Evolutionary conservation across 345 rosid species (phyloP), one percentile per base, ranked within the genome.

Genomic region (Citrus trifoliata): DNA sequence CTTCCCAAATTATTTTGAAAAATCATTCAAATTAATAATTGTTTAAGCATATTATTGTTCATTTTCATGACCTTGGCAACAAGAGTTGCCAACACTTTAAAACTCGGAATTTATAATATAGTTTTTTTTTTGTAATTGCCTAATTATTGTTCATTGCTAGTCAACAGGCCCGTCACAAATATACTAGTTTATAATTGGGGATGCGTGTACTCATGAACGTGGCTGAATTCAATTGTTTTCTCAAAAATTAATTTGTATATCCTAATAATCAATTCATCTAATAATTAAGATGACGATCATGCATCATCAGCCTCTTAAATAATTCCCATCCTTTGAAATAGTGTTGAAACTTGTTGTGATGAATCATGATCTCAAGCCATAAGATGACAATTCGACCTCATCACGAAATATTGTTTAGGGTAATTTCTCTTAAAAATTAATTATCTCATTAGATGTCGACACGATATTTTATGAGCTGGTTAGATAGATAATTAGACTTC

Each of bases 201-300:
- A 0, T 46, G 7, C 40, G 22, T n/a, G 51, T 14, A 53, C n/a
- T 72, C 1, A n/a, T n/a, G 38, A 60, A 56, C 66, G 24, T 73
- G 14, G 76, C 18, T 58, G 63, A 73, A 58, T 58, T 27, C 76
- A 73, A 73, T 73, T 59, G 14, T 73, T 58, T 35, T 40, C 51
- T n/a, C 51, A 12, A 53, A 53, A 48, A 58, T 24, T 55, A 58
- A 73, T 56, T 30, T 51, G 10, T 58, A 35, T 33, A 32, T 33
- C 6, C 14, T 22, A 32, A 21, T 53, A 55, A 70, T 25, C 4
- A 8, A 35, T 10, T 33, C 0, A 9, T 66, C 6, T 19, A 19
- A 19, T 56, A 56, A 42, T 46, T 33, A 66, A 33, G 37, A 66
- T 5, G 42, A 33, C 3, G 24, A 16, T 28, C 7, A 65, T 2